Conservation (phyloP, 1,284 basidiomycete species). For the Apiotrichum gracile region DNA sequence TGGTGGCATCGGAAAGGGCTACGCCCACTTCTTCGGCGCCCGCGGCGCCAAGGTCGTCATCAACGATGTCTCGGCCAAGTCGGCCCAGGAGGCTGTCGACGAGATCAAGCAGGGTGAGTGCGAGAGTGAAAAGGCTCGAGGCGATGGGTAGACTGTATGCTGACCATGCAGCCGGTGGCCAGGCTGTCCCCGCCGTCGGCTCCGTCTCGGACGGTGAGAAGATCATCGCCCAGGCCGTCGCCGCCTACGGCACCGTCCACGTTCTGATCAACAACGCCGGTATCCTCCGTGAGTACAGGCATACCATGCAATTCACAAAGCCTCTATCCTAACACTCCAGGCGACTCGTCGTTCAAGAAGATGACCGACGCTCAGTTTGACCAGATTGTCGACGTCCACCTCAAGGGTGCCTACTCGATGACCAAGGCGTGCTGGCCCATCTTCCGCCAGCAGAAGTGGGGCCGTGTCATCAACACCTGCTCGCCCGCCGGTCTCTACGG, state of each 20-base stretch:
- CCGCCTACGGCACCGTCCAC: conserved; percentile 79
- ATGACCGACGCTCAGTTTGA: conserved; percentile 86
- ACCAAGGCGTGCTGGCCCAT: conserved; percentile 94
- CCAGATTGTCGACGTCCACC: conserved; percentile 78
- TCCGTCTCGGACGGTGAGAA: conserved; percentile 84
- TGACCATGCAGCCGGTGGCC: conserved; percentile 63
- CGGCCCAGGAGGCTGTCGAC: conserved; percentile 87
- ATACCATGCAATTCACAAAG: not conserved
- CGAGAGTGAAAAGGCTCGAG: no score
- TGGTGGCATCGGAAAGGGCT: conserved; percentile 84
- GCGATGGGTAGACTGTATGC: not conserved
- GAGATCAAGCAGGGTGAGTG: conserved; percentile 73
- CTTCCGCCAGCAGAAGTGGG: conserved; percentile 92
- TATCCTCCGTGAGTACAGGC: conserved; percentile 62
- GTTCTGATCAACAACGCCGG: conserved; percentile 94
- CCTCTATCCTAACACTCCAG: conserved; percentile 4
- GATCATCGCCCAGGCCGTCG: conserved; percentile 75
- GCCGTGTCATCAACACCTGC: conserved; percentile 85
- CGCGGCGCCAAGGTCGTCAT: conserved; percentile 91
- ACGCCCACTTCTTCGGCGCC: conserved; percentile 82
- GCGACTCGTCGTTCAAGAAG: conserved; percentile 70
- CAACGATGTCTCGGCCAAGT: conserved; percentile 84
- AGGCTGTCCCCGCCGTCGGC: conserved; percentile 78
- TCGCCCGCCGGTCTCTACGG: conserved; percentile 59
- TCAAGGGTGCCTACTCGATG: conserved; percentile 93